Evolutionary conservation across 805 yeast genomes (phyloP).

Genomic region (Metschnikowia kunwiensis): DNA sequence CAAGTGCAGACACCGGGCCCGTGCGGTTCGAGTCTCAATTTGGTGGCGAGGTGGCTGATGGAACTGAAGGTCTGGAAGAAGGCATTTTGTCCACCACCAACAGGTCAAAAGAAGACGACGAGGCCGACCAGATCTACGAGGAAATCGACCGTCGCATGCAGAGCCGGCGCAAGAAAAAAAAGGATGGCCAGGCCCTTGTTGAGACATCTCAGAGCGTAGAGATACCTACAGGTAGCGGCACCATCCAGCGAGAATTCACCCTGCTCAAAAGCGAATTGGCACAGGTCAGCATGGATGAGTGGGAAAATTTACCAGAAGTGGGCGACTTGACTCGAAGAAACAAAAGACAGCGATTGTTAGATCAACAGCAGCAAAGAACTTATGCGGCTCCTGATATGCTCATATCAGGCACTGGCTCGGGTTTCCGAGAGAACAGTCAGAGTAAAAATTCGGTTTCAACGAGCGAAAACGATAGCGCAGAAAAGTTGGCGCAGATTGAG

Average conservation of each 20-base stretch:
- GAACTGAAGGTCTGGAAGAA: constrained; percentile 29
- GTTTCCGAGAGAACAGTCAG: constrained; percentile 13
- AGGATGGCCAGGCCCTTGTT: constrained; percentile 1
- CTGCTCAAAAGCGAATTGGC: constrained; percentile 66
- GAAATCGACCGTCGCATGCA: constrained; percentile 58
- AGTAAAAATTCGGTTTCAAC: background rate
- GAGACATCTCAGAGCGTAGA: constrained; percentile 4
- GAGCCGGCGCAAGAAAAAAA: constrained; percentile 21
- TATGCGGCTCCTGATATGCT: constrained; percentile 83
- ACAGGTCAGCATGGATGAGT: constrained; percentile 60
- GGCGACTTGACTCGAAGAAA: constrained; percentile 81
- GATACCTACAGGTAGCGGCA: constrained; percentile 16
- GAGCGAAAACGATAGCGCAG: background rate
- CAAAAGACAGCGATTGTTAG: constrained; percentile 63
- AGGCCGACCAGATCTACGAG: constrained; percentile 70
- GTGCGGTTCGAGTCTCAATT: constrained; percentile 17
- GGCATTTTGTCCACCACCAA: constrained; percentile 28
- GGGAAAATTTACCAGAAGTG: constrained; percentile 84
- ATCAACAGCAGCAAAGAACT: constrained; percentile 60
- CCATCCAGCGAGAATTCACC: constrained; percentile 50
- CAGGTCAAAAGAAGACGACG: constrained; percentile 59
- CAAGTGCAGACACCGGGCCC: constrained; percentile 72
- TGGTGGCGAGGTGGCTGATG: constrained; percentile 24
- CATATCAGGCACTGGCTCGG: constrained; percentile 30
- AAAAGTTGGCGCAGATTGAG: constrained; percentile 14